Percentiles rank a stretch among this genome's conserved stretches.
These are phyloP conservation scores for Phytophthora vignae DNA, from an alignment of 352 stramenopile species.

Conservation along the genomic window DNA sequence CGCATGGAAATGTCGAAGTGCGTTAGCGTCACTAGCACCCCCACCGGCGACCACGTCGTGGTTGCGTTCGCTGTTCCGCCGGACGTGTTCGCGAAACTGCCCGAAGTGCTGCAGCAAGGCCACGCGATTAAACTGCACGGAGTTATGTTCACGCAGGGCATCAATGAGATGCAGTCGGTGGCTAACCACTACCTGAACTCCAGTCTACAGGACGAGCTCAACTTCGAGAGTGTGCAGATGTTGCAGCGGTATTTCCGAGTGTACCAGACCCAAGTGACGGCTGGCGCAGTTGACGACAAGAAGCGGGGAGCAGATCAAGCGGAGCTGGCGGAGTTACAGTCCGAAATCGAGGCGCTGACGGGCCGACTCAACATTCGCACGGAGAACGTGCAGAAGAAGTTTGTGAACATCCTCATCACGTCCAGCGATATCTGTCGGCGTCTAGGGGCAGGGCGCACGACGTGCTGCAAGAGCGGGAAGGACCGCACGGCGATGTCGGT, in stretches of 20 bases:
- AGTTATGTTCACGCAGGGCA: constrained; percentile 91
- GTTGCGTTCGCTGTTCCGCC: constrained; percentile 74
- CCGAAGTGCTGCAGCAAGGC: constrained; percentile 67
- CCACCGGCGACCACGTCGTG: constrained; percentile 65
- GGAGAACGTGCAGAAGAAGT: constrained; percentile 84
- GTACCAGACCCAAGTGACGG: constrained; percentile 74
- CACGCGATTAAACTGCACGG: constrained; percentile 79
- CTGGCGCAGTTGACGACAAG: constrained; percentile 29
- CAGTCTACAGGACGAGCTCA: constrained; percentile 88
- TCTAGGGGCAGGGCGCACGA: constrained; percentile 91
- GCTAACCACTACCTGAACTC: constrained; percentile 89
- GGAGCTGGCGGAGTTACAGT: constrained; percentile 60
- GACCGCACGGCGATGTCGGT: constrained; percentile 98
- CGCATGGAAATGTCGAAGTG: constrained; percentile 81
- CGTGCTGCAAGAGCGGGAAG: constrained; percentile 98
- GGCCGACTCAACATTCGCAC: constrained; percentile 69
- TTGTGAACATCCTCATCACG: constrained; percentile 88
- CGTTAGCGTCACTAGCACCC: constrained; percentile 63
- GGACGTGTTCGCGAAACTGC: constrained; percentile 63
- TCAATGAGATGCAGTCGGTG: constrained; percentile 95
- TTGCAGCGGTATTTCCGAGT: constrained; percentile 79
- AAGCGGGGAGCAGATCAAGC: constrained; percentile 37
- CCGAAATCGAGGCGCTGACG: constrained; percentile 64
- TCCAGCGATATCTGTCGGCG: constrained; percentile 91
- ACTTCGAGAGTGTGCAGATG: constrained; percentile 76